Base-by-base conservation (phyloP, 1,284 basidiomycete species). In the Acaromyces ingoldii region DNA sequence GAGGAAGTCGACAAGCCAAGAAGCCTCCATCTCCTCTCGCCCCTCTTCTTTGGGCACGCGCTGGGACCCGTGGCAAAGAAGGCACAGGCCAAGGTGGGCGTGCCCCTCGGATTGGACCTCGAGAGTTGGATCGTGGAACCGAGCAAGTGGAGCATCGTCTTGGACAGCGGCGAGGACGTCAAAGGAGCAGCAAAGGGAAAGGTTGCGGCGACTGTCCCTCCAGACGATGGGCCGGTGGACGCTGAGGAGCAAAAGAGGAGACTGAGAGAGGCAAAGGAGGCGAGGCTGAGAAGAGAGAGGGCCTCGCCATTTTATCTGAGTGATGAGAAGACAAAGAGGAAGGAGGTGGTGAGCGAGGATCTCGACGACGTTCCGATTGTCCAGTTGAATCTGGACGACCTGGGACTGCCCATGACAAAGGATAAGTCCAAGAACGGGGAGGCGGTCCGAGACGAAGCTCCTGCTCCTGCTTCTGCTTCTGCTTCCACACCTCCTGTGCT, bases 41-140 rank as follows among this genome's bases (percentile, higher is more conserved):
- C 91, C 0, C 79, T 98, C 3, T 90, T 89, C 68, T 82, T 82
- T 22, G 75, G 82, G 4, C 86, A 93, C 70, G 85, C 91, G 56
- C 83, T 98, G 25, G 91, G 89, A 58, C 86, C 90, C 0, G 86
- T 96, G 15, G 91, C 87, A 1, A 73, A 79, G 4, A 79, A 81
- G 49, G 92, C 91, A 3, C 92, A 96, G 76, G 82, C 80, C 5
- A 85, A 84, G 51, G 86, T 98, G 0, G 82, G 83, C 1, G 63
- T 89, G 2, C 95, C 93, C 0, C 84, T 88, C 1, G 89, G 85
- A 1, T 77, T 98, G 19, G 84, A 97, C 74, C 81, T 98, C 3
- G 87, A 93, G 58, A 76, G 79, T 0, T 91, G 88, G 82, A 86
- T 96, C 55, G 48, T 58, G 31, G 49, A 56, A 3, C 15, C 55